Percentiles rank a stretch among this genome's conserved stretches.
These are phyloP conservation scores for Fraxinus baroniana DNA, from an alignment of 305 asterid species.

Conservation along the genomic window DNA sequence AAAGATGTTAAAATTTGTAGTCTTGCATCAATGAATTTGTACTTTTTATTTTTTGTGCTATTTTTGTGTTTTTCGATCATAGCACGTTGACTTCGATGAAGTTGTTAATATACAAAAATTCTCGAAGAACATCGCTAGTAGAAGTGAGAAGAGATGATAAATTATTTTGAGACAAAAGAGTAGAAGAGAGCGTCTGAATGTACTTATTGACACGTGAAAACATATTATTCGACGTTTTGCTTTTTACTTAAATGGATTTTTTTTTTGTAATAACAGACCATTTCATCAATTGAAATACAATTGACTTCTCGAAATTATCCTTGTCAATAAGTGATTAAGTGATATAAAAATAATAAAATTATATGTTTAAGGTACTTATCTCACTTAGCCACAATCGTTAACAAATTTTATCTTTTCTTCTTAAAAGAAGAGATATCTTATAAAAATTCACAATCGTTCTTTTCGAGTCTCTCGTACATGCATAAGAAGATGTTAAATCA, in stretches of 20 bases:
- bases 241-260: not conserved
- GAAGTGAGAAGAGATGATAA: not conserved
- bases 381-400: not conserved
- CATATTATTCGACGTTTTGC: not conserved
- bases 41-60: not conserved
- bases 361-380: not conserved
- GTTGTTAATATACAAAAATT: not conserved
- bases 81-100: not conserved
- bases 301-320: not conserved
- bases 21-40: not conserved
- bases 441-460: not conserved
- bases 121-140: not conserved
- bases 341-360: not conserved
- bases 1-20: not conserved
- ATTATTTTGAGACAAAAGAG: not conserved
- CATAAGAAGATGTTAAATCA: not conserved
- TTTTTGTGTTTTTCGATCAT: not conserved
- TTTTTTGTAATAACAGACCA: not conserved
- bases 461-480: not conserved
- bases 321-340: not conserved
- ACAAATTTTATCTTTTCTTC: not conserved
- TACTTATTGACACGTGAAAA: not conserved
- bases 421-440: not conserved
- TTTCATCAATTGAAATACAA: not conserved
- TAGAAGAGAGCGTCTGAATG: not conserved